Conservation (phyloP, 148 eudicot species). For the Nepenthes mirabilis region DNA sequence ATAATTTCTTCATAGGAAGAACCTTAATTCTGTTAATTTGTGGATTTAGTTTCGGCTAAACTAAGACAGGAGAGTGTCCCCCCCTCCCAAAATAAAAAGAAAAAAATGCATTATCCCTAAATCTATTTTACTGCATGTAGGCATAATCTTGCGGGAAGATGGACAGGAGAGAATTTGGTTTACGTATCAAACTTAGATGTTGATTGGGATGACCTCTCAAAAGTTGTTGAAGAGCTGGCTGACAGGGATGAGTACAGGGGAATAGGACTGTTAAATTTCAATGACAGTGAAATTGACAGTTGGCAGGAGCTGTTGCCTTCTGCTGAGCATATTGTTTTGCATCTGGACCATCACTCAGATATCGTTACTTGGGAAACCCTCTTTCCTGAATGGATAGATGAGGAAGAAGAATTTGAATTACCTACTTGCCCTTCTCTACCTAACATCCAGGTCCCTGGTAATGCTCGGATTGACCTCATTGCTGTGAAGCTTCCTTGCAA, state of each 20-base stretch:
- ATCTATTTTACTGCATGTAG: slow-evolving; percentile 18
- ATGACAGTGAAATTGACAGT: slow-evolving; percentile 42
- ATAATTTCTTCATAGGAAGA: too few species aligned
- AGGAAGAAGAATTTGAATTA: slow-evolving; percentile 74
- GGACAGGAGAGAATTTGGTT: slow-evolving; percentile 37
- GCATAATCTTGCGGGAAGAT: slow-evolving; percentile 43
- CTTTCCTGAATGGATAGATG: slow-evolving; percentile 97
- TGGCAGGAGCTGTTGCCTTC: slow-evolving; percentile 58
- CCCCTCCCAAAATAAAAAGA: background rate
- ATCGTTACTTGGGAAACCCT: slow-evolving; percentile 73
- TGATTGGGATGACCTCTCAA: slow-evolving; percentile 47
- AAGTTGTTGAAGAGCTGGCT: slow-evolving; percentile 33
- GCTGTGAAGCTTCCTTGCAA: slow-evolving; percentile 88
- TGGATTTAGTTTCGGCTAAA: too few species aligned
- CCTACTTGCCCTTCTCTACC: slow-evolving; percentile 72
- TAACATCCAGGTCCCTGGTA: slow-evolving; percentile 41
- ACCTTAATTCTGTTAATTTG: too few species aligned
- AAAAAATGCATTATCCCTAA: background rate
- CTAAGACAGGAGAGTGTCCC: background rate
- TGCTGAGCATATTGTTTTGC: slow-evolving; percentile 57
- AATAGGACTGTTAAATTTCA: slow-evolving; percentile 67
- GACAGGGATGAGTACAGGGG: slow-evolving; percentile 55
- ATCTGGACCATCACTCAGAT: slow-evolving; percentile 34
- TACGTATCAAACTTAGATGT: slow-evolving; percentile 42
- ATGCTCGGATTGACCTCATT: slow-evolving; percentile 75